phyloP scores from a whole-genome alignment of 73 alveolate species.

The Paramecium pentaurelia region DNA sequence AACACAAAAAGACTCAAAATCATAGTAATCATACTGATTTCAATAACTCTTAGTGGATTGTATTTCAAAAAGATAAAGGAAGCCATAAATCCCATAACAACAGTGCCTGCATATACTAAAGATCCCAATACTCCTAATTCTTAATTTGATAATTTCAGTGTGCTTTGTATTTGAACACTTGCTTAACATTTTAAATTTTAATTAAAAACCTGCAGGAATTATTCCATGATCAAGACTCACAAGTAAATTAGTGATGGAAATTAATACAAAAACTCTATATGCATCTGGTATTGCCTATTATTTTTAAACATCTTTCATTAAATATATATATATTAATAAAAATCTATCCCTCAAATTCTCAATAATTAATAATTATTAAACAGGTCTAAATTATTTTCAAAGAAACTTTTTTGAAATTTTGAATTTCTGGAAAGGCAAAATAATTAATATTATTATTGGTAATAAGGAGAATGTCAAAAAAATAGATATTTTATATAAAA shows the following conservation, averaged over 20 bases:
- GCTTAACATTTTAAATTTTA: neutral
- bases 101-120: slow-evolving; percentile 56
- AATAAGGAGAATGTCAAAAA: neutral
- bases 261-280: neutral
- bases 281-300: neutral
- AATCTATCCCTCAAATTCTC: neutral
- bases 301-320: neutral
- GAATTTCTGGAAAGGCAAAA: neutral
- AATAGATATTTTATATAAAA: too few relatives aligned
- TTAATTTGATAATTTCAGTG: slow-evolving; percentile 70
- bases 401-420: neutral
- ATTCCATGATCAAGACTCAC: slow-evolving; percentile 94
- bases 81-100: slow-evolving; percentile 32
- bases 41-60: slow-evolving; percentile 31
- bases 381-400: neutral
- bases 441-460: too few relatives aligned
- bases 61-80: slow-evolving; percentile 13
- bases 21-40: slow-evolving; percentile 10
- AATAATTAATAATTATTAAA: neutral
- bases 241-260: slow-evolving; percentile 66
- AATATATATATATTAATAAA: neutral
- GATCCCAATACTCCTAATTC: slow-evolving; percentile 58
- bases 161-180: slow-evolving; percentile 75
- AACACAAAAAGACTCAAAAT: slow-evolving; percentile 54
- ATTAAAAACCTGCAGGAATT: slow-evolving; percentile 85